phyloP scores from a whole-genome alignment of 2,329 filamentous ascomycete genomes.

The Periconia macrospinosa region DNA sequence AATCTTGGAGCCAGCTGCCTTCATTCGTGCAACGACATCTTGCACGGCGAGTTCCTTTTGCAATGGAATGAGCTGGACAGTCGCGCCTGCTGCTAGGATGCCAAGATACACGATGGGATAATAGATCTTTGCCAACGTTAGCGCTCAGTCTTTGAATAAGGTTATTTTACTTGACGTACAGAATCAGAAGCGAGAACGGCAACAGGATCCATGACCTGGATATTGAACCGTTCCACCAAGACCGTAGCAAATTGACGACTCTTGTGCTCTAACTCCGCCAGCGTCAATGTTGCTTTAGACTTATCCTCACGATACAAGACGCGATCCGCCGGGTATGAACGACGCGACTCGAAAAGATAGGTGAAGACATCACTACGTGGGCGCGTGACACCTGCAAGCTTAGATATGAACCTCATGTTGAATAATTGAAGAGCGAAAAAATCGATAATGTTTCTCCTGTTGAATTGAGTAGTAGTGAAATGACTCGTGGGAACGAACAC shows the following conservation, averaged over 20 bases:
- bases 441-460: no score
- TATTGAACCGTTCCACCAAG: constrained; percentile 6
- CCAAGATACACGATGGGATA: constrained; percentile 27
- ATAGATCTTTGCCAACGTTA: constrained; percentile 14
- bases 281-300: constrained; percentile 12
- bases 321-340: constrained; percentile 10
- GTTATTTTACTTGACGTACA: constrained; percentile 4
- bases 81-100: constrained; percentile 23
- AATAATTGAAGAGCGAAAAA: no score
- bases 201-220: constrained; percentile 14
- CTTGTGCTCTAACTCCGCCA: constrained; percentile 14
- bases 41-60: constrained; percentile 20
- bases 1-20: constrained; percentile 21
- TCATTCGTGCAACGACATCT: constrained; percentile 21
- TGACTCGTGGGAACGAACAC: no score
- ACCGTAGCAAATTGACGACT: constrained; percentile 14
- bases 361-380: constrained; percentile 14
- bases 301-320: constrained; percentile 15
- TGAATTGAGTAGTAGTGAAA: no score
- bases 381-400: neutral
- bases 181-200: constrained; percentile 14
- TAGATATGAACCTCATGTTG: constrained; percentile 4
- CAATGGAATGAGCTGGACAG: constrained; percentile 21
- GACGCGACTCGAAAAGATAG: constrained; percentile 15
- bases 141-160: neutral